phyloP scores from a whole-genome alignment of 805 yeast genomes.

The Yamadazyma sp. region DNA sequence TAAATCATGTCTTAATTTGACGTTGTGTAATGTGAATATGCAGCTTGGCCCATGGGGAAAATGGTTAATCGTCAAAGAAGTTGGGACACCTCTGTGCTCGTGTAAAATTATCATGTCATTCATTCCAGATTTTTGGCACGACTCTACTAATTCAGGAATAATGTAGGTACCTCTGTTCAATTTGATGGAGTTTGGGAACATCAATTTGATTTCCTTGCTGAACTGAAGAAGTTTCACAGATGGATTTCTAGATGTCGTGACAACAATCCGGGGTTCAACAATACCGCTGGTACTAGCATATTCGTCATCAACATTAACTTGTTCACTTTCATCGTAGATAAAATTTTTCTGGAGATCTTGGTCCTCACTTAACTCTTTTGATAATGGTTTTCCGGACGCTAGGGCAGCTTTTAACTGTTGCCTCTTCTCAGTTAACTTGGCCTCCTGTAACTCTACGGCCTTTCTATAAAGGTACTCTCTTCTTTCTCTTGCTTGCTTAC shows the following conservation, averaged over 20 bases:
- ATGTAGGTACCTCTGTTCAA: constrained; percentile 92
- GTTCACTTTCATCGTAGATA: constrained; percentile 80
- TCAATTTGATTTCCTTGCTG: constrained; percentile 83
- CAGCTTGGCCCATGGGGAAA: constrained; percentile 99
- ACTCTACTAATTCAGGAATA: constrained; percentile 77
- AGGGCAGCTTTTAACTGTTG: constrained; percentile 83
- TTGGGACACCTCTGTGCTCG: constrained; percentile 98
- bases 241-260: constrained; percentile 93
- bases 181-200: constrained; percentile 87
- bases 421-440: constrained; percentile 79
- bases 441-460: constrained; percentile 87
- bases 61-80: constrained; percentile 87
- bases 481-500: constrained; percentile 96
- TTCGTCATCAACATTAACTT: constrained; percentile 81
- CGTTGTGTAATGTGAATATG: constrained; percentile 90
- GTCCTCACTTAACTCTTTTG: constrained; percentile 91
- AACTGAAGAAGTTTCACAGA: constrained; percentile 83
- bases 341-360: constrained; percentile 74
- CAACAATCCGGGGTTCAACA: constrained; percentile 84
- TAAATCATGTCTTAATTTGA: constrained; percentile 90
- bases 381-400: constrained; percentile 86
- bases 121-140: constrained; percentile 77
- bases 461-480: constrained; percentile 89
- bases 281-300: constrained; percentile 85
- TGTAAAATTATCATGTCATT: constrained; percentile 85